These are phyloP conservation scores for Trypanosoma platydactyli DNA, from an alignment of 208 protist species.

Conservation along the genomic window DNA sequence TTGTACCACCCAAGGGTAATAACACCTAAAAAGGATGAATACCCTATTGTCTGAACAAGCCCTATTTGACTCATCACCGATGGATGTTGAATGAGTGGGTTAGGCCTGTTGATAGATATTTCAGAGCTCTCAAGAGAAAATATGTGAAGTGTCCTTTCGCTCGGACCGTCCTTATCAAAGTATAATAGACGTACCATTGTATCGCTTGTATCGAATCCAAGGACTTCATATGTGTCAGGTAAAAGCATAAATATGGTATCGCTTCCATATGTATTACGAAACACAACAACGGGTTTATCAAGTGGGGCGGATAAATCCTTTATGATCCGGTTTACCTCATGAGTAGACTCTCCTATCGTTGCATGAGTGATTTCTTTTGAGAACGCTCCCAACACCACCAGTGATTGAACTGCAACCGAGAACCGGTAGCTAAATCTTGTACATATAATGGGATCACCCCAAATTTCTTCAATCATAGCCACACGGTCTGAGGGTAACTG, in stretches of 20 bases:
- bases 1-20: slow-evolving; percentile 84
- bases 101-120: slow-evolving; percentile 33
- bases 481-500: slow-evolving; percentile 47
- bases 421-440: slow-evolving; percentile 67
- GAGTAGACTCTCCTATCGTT: slow-evolving; percentile 19
- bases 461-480: slow-evolving; percentile 49
- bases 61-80: slow-evolving; percentile 65
- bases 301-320: slow-evolving; percentile 9
- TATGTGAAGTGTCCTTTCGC: slow-evolving; percentile 67
- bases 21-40: slow-evolving; percentile 37
- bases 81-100: slow-evolving; percentile 54
- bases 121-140: slow-evolving; percentile 40
- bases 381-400: slow-evolving; percentile 68
- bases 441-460: slow-evolving; percentile 52
- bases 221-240: slow-evolving; percentile 64
- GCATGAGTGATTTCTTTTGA: slow-evolving; percentile 34
- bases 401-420: slow-evolving; percentile 44
- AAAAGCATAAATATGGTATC: slow-evolving; percentile 34
- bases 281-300: slow-evolving; percentile 18
- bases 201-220: slow-evolving; percentile 40
- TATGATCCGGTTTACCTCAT: slow-evolving; percentile 23
- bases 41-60: slow-evolving; percentile 43
- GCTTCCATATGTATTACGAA: slow-evolving; percentile 3
- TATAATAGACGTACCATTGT: slow-evolving; percentile 65
- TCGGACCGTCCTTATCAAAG: slow-evolving; percentile 48